Percentiles rank a stretch among this genome's conserved stretches.
phyloP scores from a whole-genome alignment of 106 monocot genomes.

The Dendrobium catenatum region DNA sequence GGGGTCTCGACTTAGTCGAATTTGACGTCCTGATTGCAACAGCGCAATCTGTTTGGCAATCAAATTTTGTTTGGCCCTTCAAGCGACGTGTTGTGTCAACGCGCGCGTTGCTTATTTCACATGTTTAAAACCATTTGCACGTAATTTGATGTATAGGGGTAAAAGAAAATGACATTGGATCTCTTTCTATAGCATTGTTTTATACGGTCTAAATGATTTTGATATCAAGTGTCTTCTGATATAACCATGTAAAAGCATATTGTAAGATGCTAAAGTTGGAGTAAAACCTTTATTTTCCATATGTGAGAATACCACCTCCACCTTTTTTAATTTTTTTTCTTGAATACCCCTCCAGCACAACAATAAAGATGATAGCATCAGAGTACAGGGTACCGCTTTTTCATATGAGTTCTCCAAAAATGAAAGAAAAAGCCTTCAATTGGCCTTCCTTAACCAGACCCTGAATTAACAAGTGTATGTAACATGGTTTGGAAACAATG shows the following conservation, averaged over 20 bases:
- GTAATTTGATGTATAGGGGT: no score
- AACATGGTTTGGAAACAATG: constrained; percentile 39
- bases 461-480: constrained; percentile 60
- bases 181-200: constrained; percentile 32
- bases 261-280: constrained; percentile 57
- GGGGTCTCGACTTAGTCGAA: no score
- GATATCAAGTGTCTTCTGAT: constrained; percentile 31
- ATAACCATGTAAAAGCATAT: constrained; percentile 66
- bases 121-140: constrained; percentile 27
- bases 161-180: neutral
- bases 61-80: no score
- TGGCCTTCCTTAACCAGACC: constrained; percentile 52
- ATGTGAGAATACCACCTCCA: constrained; percentile 34
- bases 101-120: constrained; percentile 3
- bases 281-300: constrained; percentile 49
- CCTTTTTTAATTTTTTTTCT: constrained; percentile 28
- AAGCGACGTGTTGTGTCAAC: no score
- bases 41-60: no score
- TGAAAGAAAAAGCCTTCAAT: constrained; percentile 49
- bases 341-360: constrained; percentile 59
- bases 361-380: constrained; percentile 51
- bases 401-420: constrained; percentile 66
- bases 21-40: no score
- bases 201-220: constrained; percentile 51
- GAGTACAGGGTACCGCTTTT: constrained; percentile 14